Base-by-base conservation (phyloP, 345 rosid genomes). In the Lumnitzera racemosa region DNA sequence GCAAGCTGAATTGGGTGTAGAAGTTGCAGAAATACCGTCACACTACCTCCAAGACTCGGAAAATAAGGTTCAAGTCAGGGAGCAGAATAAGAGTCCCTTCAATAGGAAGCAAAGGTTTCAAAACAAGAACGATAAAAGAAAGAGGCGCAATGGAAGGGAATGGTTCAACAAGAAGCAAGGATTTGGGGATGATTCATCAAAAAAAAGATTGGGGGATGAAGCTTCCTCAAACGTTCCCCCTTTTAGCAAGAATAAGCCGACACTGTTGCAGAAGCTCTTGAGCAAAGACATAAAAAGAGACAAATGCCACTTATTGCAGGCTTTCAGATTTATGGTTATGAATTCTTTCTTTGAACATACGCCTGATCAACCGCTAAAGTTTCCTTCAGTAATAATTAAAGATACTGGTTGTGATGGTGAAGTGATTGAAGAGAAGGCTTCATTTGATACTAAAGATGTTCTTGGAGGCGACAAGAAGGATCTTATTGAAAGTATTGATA, bases 1-100 rank as follows among this genome's bases (percentile, higher is more conserved):
- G 90, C 99, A 94, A 69, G 95, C 88, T 20, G 92, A 88, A 74
- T 72, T 94, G 67, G 96, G 96, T 55, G 79, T 83, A 68, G 96
- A 88, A 77, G 92, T 90, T 63, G 97, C 97, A 53, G 99, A 94
- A 78, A 70, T 94, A 68, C 96, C 96, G 12, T 72, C 87, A 13
- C 67, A 80, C 59, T 90, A 94, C 76, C 70, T 90, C 17, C 68
- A 67, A 15, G 87, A 79, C 57, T 72, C 73, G 48, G 74, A 66
- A 72, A 81, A 67, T 55, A 80, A 53, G 57, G 70, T 56, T 58
- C 55, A 20, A 59, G 70, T 36, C 29, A 58, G 62, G 51, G 73
- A 77, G 57, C 73, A 66, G 53, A 68, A 70, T 53, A 53, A 57
- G 55, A 65, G 72, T 61, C 67, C 66, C 15, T 53, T 48, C 12